These are phyloP conservation scores for Plasmodium adleri DNA, from an alignment of 169 alveolate genomes.

Conservation along the genomic window DNA sequence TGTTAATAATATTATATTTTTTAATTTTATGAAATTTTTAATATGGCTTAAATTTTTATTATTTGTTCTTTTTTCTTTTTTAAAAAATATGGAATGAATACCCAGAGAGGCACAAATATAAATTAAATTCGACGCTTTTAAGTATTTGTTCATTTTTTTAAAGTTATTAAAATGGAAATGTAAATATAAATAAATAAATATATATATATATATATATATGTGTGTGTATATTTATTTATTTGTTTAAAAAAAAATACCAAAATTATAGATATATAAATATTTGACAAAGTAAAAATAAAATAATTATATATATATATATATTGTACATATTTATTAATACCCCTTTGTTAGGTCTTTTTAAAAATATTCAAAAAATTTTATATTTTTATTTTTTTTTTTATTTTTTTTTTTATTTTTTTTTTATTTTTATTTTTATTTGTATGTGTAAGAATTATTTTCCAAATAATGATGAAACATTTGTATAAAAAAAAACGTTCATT, in stretches of 20 bases:
- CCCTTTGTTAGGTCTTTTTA: too few relatives aligned
- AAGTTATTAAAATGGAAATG: background rate
- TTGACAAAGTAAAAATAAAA: too few relatives aligned
- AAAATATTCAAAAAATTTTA: background rate
- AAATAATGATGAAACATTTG: too few relatives aligned
- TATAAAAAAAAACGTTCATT: background rate
- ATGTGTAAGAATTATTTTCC: background rate
- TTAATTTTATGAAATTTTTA: constrained; percentile 10
- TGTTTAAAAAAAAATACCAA: too few relatives aligned
- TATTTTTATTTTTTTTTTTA: background rate
- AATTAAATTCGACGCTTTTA: constrained; percentile 11
- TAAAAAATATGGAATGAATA: constrained; percentile 4
- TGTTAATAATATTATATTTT: constrained; percentile 10
- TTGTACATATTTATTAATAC: too few relatives aligned
- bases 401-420: background rate
- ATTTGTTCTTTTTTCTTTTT: background rate
- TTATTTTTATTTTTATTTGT: background rate
- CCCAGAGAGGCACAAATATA: constrained; percentile 9
- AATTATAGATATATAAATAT: too few relatives aligned
- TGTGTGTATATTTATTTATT: too few relatives aligned
- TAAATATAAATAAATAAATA: too few relatives aligned
- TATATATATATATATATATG: too few relatives aligned
- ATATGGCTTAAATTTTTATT: background rate
- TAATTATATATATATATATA: too few relatives aligned
- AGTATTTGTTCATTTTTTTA: constrained; percentile 24